Conservation (phyloP, 495 filamentous ascomycete species). For the Hypoxylon intermedium region DNA sequence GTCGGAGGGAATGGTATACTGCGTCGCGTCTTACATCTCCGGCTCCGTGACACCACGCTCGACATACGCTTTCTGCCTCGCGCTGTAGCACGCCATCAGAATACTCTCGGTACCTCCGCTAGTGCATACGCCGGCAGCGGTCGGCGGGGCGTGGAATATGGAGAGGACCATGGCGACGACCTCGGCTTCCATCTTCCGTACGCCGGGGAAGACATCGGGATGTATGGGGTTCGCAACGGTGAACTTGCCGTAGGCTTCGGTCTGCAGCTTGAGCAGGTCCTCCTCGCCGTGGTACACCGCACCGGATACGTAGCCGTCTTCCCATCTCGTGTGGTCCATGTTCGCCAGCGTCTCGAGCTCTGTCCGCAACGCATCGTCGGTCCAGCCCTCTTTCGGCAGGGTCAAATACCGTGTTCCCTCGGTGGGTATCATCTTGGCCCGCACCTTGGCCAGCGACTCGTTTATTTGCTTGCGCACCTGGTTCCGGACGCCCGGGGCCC, state of each 20-base stretch:
- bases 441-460: conserved; percentile 75
- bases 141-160: conserved; percentile 88
- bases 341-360: conserved; percentile 79
- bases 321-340: conserved; percentile 96
- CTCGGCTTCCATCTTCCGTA: conserved; percentile 99
- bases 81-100: conserved; percentile 88
- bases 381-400: conserved; percentile 87
- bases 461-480: conserved; percentile 83
- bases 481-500: conserved; percentile 79
- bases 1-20: background rate
- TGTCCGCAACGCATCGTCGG: conserved; percentile 74
- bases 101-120: conserved; percentile 96
- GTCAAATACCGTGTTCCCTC: conserved; percentile 75
- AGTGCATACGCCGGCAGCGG: conserved; percentile 86
- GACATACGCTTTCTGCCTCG: conserved; percentile 82
- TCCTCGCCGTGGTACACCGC: conserved; percentile 96
- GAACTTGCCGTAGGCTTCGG: conserved; percentile 90
- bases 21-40: conserved; percentile 73
- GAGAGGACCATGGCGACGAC: conserved; percentile 93
- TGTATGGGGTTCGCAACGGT: conserved; percentile 98
- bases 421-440: conserved; percentile 79
- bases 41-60: conserved; percentile 91
- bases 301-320: conserved; percentile 92
- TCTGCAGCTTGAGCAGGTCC: conserved; percentile 81
- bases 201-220: conserved; percentile 96